Evolutionary conservation across 345 rosid genomes (phyloP).

Genomic region (Eucalyptus decipiens): DNA sequence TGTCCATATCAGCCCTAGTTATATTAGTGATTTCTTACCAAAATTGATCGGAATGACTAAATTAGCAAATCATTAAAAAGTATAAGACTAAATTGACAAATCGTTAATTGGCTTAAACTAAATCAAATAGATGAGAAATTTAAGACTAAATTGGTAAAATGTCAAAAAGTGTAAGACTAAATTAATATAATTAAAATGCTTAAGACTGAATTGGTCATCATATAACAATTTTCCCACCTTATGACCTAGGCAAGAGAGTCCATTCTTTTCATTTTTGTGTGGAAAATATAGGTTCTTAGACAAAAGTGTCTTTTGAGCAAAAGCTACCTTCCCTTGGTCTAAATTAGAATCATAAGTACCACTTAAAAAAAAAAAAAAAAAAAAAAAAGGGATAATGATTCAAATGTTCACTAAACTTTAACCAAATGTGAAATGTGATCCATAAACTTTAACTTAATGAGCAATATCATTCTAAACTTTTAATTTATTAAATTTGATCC

Average conservation of each 20-base stretch:
- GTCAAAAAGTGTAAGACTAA: not conserved
- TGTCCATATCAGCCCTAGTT: not conserved
- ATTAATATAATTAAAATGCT: not conserved
- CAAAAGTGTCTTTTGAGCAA: not conserved
- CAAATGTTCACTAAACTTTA: too few species aligned
- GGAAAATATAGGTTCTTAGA: not conserved
- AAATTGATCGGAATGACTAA: not conserved
- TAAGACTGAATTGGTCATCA: not conserved
- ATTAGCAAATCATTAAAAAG: not conserved
- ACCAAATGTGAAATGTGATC: too few species aligned
- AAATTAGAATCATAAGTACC: not conserved
- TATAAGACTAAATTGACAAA: not conserved
- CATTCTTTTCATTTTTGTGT: not conserved
- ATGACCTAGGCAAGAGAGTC: not conserved
- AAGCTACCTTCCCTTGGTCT: not conserved
- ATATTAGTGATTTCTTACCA: rapidly evolving
- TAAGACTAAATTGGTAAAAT: not conserved
- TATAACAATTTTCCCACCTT: not conserved
- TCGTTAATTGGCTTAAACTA: not conserved
- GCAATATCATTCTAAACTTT: too few species aligned
- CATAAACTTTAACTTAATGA: too few species aligned
- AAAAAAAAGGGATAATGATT: too few species aligned
- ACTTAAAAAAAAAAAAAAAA: not conserved
- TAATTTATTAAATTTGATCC: too few species aligned
- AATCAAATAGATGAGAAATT: not conserved